Percentiles rank a stretch among this genome's conserved stretches.
phyloP scores from a whole-genome alignment of 2,329 filamentous ascomycete species.

The Neofusicoccum kwambonambiense region DNA sequence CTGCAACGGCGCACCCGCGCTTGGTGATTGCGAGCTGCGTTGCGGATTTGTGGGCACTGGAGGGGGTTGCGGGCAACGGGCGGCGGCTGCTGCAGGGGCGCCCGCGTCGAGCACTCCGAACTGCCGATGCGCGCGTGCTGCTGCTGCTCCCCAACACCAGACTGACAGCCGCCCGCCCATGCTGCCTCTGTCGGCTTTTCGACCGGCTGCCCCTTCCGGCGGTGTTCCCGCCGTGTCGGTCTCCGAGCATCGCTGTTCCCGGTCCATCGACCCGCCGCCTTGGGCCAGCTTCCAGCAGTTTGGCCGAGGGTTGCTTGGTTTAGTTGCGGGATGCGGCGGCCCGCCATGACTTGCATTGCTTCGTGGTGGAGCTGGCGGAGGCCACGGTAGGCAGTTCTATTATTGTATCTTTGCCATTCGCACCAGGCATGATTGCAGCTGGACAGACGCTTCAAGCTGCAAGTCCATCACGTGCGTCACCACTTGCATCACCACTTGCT shows the following conservation, averaged over 20 bases:
- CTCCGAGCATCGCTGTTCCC: background rate
- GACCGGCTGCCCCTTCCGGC: background rate
- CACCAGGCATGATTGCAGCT: too few relatives aligned
- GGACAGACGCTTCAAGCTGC: too few relatives aligned
- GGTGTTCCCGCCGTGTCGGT: background rate
- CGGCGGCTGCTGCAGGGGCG: background rate
- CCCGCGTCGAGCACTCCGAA: background rate
- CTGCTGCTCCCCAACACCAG: background rate
- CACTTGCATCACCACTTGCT: too few relatives aligned
- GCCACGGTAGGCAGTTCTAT: background rate
- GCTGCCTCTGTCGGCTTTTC: background rate
- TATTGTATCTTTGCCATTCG: too few relatives aligned
- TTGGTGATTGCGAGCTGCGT: conserved; percentile 1
- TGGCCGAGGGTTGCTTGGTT: background rate
- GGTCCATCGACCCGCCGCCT: background rate
- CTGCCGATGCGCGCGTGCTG: background rate
- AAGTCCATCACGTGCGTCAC: too few relatives aligned
- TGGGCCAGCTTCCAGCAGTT: background rate
- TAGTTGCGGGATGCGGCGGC: background rate
- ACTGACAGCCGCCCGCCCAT: background rate
- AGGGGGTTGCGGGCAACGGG: background rate
- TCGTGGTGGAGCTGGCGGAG: background rate
- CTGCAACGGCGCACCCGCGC: background rate
- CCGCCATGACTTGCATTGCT: background rate
- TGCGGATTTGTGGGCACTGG: background rate